Base-by-base conservation (phyloP, 345 rosid genomes). In the Cardamine occulta region DNA sequence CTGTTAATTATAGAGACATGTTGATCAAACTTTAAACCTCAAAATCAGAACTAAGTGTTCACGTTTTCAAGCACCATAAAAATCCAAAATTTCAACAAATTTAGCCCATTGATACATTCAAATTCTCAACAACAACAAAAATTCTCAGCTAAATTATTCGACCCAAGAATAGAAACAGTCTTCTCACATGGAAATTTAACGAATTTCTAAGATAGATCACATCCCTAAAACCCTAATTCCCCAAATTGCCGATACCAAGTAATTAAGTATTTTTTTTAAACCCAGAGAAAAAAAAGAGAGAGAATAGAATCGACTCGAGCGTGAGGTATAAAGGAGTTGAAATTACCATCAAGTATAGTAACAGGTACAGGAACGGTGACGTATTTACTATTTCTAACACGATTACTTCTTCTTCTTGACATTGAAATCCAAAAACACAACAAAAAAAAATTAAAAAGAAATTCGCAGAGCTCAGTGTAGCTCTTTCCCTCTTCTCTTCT, bases 351-450 rank as follows among this genome's bases (percentile, higher is more conserved):
- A 32, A 78, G 66, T 0, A 70, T 55, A 70, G 80, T 69, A 26
- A 72, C 19, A 12, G 77, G 42, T 14, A 13, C 18, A 65, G 69
- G 10, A 72, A n/a, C 42, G 37, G 68, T 57, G 24, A n/a, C 23
- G 42, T 26, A 0, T 72, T 59, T 72, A 42, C 31, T n/a, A 13
- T 14, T 78, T 59, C 40, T 31, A 10, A 78, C 73, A 49, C 81
- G 81, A 66, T 78, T 72, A 66, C 81, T 78, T 78, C 80, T 12
- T 72, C 81, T 59, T 72, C 73, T 72, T 24, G 81, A 65, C 81
- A 78, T 78, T 48, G 57, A 19, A 39, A 51, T 64, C 24, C 6
- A 23, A 3, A n/a, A n/a, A n/a, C n/a, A 55, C 0, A n/a, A 56
- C 31, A 44, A 44, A 4, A 14, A 42, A 14, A 57, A 31, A n/a